Evolutionary conservation across 768 basidiomycete genomes (phyloP).

Genomic region (Dacryopinax spathularia): DNA sequence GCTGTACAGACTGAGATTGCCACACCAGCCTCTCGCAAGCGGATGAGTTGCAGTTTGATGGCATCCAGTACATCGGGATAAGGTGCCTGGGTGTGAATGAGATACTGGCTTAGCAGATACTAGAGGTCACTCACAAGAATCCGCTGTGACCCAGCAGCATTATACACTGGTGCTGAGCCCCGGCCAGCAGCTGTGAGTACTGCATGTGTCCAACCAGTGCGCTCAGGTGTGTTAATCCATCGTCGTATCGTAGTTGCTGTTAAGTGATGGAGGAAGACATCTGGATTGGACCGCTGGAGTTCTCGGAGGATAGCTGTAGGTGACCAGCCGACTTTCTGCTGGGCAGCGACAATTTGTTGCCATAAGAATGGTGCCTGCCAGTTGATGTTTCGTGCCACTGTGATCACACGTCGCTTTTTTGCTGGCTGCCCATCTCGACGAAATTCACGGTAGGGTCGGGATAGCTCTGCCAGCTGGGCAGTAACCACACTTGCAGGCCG

Average conservation of each 20-base stretch:
- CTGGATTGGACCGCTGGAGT: neutral
- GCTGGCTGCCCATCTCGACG: neutral
- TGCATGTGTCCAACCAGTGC: neutral
- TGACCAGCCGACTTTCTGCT: neutral
- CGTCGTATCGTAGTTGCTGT: neutral
- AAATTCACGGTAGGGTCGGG: neutral
- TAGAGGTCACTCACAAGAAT: neutral
- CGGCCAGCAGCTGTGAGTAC: neutral
- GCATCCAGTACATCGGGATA: conserved; percentile 13
- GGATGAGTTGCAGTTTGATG: conserved; percentile 12
- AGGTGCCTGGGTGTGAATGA: conserved; percentile 11
- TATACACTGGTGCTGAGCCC: neutral
- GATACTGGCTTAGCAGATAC: neutral
- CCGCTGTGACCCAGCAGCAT: neutral
- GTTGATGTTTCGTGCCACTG: neutral
- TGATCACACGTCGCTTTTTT: neutral
- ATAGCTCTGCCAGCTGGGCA: neutral
- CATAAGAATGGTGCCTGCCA: neutral
- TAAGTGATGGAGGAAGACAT: neutral
- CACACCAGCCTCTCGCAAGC: conserved; percentile 11
- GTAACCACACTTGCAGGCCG: neutral
- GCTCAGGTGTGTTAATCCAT: neutral
- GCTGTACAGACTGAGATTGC: conserved; percentile 10
- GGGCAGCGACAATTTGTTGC: neutral
- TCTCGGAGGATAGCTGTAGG: neutral